Evolutionary conservation across 345 rosid genomes (phyloP).

Genomic region (Capsella bursapastoris): DNA sequence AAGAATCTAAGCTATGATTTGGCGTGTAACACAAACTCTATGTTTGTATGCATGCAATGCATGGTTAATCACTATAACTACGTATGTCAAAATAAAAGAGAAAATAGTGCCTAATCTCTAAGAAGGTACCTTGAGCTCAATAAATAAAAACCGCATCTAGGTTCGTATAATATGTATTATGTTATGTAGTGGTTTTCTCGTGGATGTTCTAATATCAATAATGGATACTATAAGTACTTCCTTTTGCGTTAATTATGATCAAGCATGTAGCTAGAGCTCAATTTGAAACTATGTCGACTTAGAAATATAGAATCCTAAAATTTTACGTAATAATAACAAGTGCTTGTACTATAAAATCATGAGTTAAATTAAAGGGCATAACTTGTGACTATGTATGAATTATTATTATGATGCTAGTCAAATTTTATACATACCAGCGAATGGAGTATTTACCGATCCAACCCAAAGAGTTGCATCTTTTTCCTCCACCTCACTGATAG

Average conservation of each 20-base stretch:
- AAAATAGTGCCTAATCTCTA: constrained; percentile 5
- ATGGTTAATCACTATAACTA: constrained; percentile 25
- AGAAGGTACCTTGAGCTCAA: constrained; percentile 22
- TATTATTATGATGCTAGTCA: background rate
- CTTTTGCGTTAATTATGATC: background rate
- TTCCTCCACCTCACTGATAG: constrained; percentile 72
- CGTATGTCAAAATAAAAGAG: constrained; percentile 27
- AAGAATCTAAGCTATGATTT: constrained; percentile 41
- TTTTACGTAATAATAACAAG: background rate
- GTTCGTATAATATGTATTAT: background rate
- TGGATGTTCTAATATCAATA: background rate
- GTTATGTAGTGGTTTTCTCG: constrained; percentile 17
- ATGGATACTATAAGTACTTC: background rate
- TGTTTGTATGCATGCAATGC: constrained; percentile 42
- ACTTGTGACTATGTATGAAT: background rate
- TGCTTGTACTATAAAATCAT: background rate
- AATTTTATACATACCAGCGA: constrained; percentile 47
- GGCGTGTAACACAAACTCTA: constrained; percentile 38
- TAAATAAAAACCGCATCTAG: background rate
- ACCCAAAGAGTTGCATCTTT: constrained; percentile 61
- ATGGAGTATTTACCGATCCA: constrained; percentile 64
- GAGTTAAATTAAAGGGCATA: background rate
- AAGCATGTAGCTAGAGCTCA: background rate
- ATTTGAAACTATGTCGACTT: background rate
- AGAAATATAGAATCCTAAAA: background rate